Conservation (phyloP, 2,329 filamentous ascomycete species). For the Mycosphaerelloides madeirae region DNA sequence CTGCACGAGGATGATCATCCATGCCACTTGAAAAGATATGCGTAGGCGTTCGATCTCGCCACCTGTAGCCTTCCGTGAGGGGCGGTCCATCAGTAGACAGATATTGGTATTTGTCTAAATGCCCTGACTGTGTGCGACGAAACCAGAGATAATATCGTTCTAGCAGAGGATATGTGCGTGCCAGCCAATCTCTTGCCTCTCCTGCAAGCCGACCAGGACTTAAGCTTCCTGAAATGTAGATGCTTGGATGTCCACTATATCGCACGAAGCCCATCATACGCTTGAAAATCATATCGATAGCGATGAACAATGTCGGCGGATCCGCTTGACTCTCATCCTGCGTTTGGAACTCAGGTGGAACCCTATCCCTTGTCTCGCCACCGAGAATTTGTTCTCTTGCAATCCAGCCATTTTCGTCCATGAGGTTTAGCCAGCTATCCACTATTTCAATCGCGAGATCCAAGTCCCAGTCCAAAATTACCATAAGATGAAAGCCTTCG, state of each 20-base stretch:
- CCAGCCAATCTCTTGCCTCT: too few species aligned
- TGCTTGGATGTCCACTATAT: too few species aligned
- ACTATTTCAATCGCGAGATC: constrained; percentile 1
- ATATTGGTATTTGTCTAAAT: not conserved
- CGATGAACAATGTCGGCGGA: too few species aligned
- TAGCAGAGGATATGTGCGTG: not conserved
- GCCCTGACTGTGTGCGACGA: not conserved
- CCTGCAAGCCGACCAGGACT: too few species aligned
- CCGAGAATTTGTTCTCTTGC: not conserved
- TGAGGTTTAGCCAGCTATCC: not conserved
- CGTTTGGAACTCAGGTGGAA: too few species aligned
- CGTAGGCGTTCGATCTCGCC: constrained; percentile 77
- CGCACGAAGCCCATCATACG: too few species aligned
- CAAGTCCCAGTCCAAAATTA: constrained; percentile 1
- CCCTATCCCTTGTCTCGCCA: not conserved
- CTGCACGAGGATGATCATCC: constrained; percentile 88
- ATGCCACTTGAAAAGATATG: constrained; percentile 87
- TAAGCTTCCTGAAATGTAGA: too few species aligned
- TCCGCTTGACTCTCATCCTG: too few species aligned
- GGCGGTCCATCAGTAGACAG: not conserved
- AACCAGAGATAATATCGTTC: constrained; percentile 1
- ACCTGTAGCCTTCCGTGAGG: constrained; percentile 63
- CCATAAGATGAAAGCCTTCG: not conserved
- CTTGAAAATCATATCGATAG: too few species aligned
- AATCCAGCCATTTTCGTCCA: constrained; percentile 1